These are phyloP conservation scores for Dentipellis fragilis DNA, from an alignment of 768 basidiomycete species.

Conservation along the genomic window DNA sequence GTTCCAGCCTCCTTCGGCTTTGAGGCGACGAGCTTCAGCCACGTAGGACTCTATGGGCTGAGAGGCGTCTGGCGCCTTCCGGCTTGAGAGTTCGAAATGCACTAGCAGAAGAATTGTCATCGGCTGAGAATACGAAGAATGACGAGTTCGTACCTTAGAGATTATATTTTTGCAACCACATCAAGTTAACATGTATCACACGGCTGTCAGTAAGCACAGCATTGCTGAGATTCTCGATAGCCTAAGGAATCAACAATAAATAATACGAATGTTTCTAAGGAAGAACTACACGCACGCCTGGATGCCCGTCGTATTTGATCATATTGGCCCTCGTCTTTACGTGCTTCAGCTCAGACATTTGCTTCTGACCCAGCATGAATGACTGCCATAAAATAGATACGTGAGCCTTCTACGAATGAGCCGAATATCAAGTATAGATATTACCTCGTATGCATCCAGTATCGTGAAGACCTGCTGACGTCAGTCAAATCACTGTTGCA, in stretches of 20 bases:
- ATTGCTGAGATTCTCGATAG: not conserved
- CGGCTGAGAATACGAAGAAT: not conserved
- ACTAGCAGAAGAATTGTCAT: not conserved
- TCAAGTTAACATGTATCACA: not conserved
- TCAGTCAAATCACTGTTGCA: no score
- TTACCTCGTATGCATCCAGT: no score
- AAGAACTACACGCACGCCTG: not conserved
- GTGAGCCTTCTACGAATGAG: no score
- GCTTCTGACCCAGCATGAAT: not conserved
- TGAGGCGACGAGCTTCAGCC: not conserved
- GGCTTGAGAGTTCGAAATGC: not conserved
- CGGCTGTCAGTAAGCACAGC: not conserved
- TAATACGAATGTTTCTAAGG: not conserved
- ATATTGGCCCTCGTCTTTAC: not conserved
- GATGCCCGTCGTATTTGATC: not conserved
- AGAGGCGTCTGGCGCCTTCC: not conserved
- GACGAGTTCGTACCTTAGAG: not conserved
- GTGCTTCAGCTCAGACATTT: not conserved
- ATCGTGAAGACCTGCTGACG: no score
- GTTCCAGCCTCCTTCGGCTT: not conserved
- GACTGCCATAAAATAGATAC: not conserved
- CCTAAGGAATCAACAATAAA: not conserved
- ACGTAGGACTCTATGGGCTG: not conserved
- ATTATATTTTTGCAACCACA: not conserved
- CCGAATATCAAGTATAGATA: no score